Evolutionary conservation across 805 yeast genomes (phyloP).

Genomic region (Lipomyces sp.): DNA sequence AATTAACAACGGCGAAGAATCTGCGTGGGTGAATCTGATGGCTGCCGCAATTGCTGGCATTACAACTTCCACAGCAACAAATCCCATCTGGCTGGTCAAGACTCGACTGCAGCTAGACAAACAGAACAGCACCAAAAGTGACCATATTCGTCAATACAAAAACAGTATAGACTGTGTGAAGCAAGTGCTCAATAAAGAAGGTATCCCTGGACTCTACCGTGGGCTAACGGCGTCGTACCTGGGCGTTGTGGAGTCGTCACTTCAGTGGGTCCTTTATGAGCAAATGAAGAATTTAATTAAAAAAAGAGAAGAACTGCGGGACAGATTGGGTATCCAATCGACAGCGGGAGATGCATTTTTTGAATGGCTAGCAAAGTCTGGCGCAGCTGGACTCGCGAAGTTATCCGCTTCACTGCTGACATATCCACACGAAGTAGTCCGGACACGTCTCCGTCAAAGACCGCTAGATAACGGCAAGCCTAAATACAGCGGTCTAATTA

Average conservation of each 20-base stretch:
- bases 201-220: conserved; percentile 72
- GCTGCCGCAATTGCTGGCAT: conserved; percentile 92
- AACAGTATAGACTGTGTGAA: conserved; percentile 82
- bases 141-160: conserved; percentile 54
- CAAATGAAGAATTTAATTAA: conserved; percentile 77
- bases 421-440: conserved; percentile 95
- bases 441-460: conserved; percentile 93
- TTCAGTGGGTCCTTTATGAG: conserved; percentile 96
- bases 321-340: conserved; percentile 37
- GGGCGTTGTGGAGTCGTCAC: conserved; percentile 87
- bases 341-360: conserved; percentile 58
- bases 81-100: conserved; percentile 96
- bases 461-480: conserved; percentile 76
- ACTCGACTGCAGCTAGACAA: conserved; percentile 91
- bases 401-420: conserved; percentile 88
- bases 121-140: conserved; percentile 44
- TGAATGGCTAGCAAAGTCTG: conserved; percentile 95
- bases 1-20: conserved; percentile 72
- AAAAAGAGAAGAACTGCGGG: conserved; percentile 43
- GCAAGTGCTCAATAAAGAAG: conserved; percentile 71
- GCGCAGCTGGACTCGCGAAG: conserved; percentile 96
- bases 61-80: conserved; percentile 92
- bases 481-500: conserved; percentile 85
- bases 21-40: conserved; percentile 76
- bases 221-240: conserved; percentile 94